phyloP scores from a whole-genome alignment of 768 basidiomycete genomes.

The Sistotremastrum niveocremeum region DNA sequence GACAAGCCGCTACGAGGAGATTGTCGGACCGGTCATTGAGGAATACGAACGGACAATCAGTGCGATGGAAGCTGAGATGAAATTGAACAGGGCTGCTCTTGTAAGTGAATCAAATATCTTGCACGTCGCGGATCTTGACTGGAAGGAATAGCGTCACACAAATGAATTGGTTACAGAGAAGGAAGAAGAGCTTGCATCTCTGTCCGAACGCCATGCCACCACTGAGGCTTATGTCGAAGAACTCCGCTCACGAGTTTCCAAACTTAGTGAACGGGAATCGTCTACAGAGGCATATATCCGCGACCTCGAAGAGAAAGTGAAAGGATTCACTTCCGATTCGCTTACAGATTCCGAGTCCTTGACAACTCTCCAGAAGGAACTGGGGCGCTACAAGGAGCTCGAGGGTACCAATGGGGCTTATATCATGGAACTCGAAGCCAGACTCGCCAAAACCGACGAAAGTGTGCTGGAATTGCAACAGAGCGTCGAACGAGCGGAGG shows the following conservation, averaged over 20 bases:
- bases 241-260: slow-evolving; percentile 62
- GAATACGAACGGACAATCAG: slow-evolving; percentile 97
- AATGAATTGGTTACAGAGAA: slow-evolving; percentile 91
- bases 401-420: slow-evolving; percentile 65
- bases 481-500: slow-evolving; percentile 65
- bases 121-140: background rate
- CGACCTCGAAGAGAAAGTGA: slow-evolving; percentile 88
- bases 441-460: slow-evolving; percentile 67
- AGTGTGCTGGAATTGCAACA: slow-evolving; percentile 55
- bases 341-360: slow-evolving; percentile 66
- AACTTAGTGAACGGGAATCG: slow-evolving; percentile 76
- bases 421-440: slow-evolving; percentile 75
- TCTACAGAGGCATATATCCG: slow-evolving; percentile 93
- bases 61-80: slow-evolving; percentile 87
- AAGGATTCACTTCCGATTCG: slow-evolving; percentile 67
- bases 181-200: slow-evolving; percentile 57
- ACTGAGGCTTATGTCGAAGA: slow-evolving; percentile 85
- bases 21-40: slow-evolving; percentile 94
- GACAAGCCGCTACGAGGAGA: slow-evolving; percentile 76
- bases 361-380: slow-evolving; percentile 72
- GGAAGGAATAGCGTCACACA: slow-evolving; percentile 41
- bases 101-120: background rate
- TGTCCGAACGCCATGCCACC: slow-evolving; percentile 57
- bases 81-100: slow-evolving; percentile 73
- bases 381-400: slow-evolving; percentile 60